Conservation (phyloP, 305 asterid species). For the Fraxinus dipetala region DNA sequence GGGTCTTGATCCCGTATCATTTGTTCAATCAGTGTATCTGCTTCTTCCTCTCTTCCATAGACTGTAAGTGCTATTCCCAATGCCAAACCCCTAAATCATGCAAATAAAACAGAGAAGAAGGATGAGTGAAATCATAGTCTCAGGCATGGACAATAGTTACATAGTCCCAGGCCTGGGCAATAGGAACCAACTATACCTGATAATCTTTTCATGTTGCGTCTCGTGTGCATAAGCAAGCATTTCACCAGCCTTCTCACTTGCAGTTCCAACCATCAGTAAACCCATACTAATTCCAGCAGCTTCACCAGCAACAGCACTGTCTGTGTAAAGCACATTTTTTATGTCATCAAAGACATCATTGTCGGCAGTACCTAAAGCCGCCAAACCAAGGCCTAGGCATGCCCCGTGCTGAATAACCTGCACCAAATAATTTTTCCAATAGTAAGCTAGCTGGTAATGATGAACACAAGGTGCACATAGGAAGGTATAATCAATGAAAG, state of each 20-base stretch:
- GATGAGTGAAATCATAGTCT: not conserved
- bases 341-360: slow-evolving; percentile 84
- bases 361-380: slow-evolving; percentile 97
- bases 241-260: slow-evolving; percentile 90
- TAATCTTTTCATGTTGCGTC: slow-evolving; percentile 97
- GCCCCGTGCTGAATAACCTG: slow-evolving; percentile 99
- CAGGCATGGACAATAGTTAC: not conserved
- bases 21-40: slow-evolving; percentile 82
- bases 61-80: slow-evolving; percentile 91
- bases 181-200: slow-evolving; percentile 52
- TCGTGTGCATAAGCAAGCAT: slow-evolving; percentile 99
- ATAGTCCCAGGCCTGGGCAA: not conserved
- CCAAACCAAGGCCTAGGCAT: slow-evolving; percentile 99
- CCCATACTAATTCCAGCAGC: slow-evolving; percentile 99
- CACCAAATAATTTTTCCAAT: slow-evolving; percentile 15
- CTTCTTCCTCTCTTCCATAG: slow-evolving; percentile 92
- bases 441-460: slow-evolving; percentile 4
- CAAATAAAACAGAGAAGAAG: not conserved
- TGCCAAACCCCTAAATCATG: slow-evolving; percentile 69
- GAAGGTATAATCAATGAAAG: not conserved
- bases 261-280: slow-evolving; percentile 96
- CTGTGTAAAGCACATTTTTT: slow-evolving; percentile 82
- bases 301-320: slow-evolving; percentile 99
- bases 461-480: not conserved
- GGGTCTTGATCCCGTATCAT: slow-evolving; percentile 98